These are phyloP conservation scores for Linnemannia elongata DNA, from an alignment of 192 early-diverging fungal species.

Conservation along the genomic window DNA sequence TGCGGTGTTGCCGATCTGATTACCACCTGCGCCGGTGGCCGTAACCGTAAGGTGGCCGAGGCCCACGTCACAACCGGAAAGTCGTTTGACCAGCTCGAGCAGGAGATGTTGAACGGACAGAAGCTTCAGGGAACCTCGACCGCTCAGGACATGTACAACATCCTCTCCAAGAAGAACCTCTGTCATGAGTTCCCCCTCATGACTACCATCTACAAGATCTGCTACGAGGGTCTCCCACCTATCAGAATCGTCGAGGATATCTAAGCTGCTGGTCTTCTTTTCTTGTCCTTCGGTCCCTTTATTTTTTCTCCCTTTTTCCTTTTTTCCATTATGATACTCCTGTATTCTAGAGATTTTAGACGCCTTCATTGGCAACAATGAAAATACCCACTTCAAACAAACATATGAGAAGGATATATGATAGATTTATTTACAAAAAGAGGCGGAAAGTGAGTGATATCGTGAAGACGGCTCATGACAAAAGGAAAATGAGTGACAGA, in stretches of 20 bases:
- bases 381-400: not conserved
- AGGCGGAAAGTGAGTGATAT: not conserved
- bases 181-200: constrained; percentile 87
- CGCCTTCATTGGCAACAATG: not conserved
- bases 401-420: not conserved
- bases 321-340: not conserved
- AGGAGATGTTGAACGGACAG: constrained; percentile 95
- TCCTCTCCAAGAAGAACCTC: constrained; percentile 72
- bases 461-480: too few species aligned
- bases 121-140: constrained; percentile 97
- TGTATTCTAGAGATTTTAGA: constrained; percentile 7
- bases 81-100: constrained; percentile 91
- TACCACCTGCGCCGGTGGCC: constrained; percentile 97
- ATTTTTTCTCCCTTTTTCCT: not conserved
- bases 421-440: not conserved
- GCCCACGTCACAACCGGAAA: constrained; percentile 93
- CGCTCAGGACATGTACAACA: constrained; percentile 86
- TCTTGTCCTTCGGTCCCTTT: not conserved
- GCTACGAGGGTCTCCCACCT: constrained; percentile 84
- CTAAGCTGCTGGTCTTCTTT: constrained; percentile 31
- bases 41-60: constrained; percentile 94
- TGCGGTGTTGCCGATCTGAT: constrained; percentile 98
- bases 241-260: constrained; percentile 76
- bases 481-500: not conserved
- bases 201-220: constrained; percentile 92